These are phyloP conservation scores for Millerozyma acaciae DNA, from an alignment of 805 yeast genomes.

Conservation along the genomic window DNA sequence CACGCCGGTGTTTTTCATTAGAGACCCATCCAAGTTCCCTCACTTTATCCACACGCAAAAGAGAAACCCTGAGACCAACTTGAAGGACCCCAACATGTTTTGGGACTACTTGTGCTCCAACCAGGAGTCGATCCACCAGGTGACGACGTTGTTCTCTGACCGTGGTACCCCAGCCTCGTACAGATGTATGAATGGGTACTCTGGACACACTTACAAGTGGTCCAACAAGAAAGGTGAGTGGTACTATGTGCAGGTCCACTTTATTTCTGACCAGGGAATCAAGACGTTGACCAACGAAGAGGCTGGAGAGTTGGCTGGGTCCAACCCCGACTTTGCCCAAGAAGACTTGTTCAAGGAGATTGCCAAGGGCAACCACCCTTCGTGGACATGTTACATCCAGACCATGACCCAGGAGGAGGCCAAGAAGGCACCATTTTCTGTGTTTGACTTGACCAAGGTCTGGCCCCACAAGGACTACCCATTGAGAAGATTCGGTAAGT, in stretches of 20 bases:
- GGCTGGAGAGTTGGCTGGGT: slow-evolving; percentile 64
- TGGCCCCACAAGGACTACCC: slow-evolving; percentile 92
- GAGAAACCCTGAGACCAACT: slow-evolving; percentile 77
- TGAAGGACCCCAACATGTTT: slow-evolving; percentile 76
- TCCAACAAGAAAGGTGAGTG: slow-evolving; percentile 70
- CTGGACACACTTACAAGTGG: slow-evolving; percentile 85
- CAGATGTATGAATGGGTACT: slow-evolving; percentile 80
- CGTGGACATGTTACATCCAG: slow-evolving; percentile 84
- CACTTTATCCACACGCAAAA: slow-evolving; percentile 87
- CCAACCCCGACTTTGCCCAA: slow-evolving; percentile 79
- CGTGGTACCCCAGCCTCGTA: slow-evolving; percentile 77
- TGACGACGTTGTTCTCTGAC: slow-evolving; percentile 68
- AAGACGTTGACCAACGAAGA: slow-evolving; percentile 55
- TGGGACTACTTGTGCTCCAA: slow-evolving; percentile 79
- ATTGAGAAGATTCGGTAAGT: slow-evolving; percentile 77
- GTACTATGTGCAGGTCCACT: slow-evolving; percentile 76
- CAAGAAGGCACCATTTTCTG: slow-evolving; percentile 69
- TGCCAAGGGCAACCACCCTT: slow-evolving; percentile 72
- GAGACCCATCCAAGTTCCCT: slow-evolving; percentile 85
- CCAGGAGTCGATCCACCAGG: slow-evolving; percentile 74
- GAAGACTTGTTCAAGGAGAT: slow-evolving; percentile 77
- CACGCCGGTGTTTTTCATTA: slow-evolving; percentile 79
- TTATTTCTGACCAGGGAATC: slow-evolving; percentile 61
- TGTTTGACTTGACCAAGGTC: slow-evolving; percentile 85
- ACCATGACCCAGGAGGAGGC: slow-evolving; percentile 84